These are phyloP conservation scores for Monosporascus sp. DNA, from an alignment of 2,329 filamentous ascomycete species.

Conservation along the genomic window DNA sequence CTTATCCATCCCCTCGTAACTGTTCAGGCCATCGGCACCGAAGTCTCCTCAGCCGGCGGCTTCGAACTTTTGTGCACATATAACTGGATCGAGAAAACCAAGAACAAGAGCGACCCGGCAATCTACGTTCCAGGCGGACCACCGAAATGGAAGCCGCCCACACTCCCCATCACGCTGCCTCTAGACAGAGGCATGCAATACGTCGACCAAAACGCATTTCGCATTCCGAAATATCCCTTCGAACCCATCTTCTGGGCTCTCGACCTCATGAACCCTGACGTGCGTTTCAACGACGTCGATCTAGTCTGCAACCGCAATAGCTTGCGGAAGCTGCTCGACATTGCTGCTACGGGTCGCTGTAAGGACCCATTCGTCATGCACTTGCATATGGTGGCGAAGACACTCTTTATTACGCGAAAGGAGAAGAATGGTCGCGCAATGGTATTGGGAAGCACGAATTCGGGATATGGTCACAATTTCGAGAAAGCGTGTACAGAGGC, in stretches of 20 bases:
- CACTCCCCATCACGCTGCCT: conserved; percentile 4
- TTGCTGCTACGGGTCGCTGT: conserved; percentile 12
- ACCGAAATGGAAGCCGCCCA: conserved; percentile 3
- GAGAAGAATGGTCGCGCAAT: conserved; percentile 2
- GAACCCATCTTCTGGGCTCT: conserved; percentile 24
- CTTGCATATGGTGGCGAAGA: conserved; percentile 5
- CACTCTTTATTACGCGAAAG: conserved; percentile 12
- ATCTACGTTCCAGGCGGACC: conserved; percentile 2
- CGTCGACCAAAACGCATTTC: conserved; percentile 10
- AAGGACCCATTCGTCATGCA: conserved; percentile 14
- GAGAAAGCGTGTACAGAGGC: conserved; percentile 21
- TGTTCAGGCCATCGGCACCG: too few relatives aligned
- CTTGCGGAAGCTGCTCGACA: conserved; percentile 19
- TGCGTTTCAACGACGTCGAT: conserved; percentile 23
- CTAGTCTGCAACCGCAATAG: conserved; percentile 24
- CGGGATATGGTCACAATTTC: conserved; percentile 25
- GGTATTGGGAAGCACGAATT: conserved; percentile 7
- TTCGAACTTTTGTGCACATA: conserved; percentile 10
- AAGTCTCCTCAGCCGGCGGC: not conserved
- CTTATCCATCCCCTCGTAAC: too few relatives aligned
- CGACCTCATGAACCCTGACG: conserved; percentile 13
- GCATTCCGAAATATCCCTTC: conserved; percentile 17
- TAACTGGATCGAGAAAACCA: conserved; percentile 5
- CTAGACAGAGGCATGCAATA: conserved; percentile 19
- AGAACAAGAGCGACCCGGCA: not conserved